Evolutionary conservation across 2,329 filamentous ascomycete genomes (phyloP), one percentile per base, ranked within the genome.

Genomic region (Nectriaceae sp.): DNA sequence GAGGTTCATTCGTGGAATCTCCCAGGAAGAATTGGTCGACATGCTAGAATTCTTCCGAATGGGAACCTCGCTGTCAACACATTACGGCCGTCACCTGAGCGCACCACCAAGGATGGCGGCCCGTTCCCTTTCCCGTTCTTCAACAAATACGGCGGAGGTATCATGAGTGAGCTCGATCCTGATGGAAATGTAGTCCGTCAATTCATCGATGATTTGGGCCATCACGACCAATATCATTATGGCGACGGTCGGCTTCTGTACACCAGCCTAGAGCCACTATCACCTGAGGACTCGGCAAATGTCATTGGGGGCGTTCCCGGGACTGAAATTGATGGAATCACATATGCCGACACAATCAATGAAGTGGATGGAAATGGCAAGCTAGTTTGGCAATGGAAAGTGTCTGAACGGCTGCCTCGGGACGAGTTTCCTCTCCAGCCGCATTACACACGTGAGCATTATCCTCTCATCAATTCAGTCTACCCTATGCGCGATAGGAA

Each of bases 31-130:
- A 56, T 64, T 1, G 63, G 63, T 1, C 52, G 63, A 0, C 63
- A 66, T 40, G 63, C 63, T 3, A 45, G 50, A 6, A 56, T 66
- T 31, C 54, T 66, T 0, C 54, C 56, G 3, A 66, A 61, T 1
- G 63, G 63, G 0, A 66, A 66, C 11, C 60, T 66, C 1, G 63
- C 63, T 1, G 63, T 63, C 41, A 66, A 66, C 21, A 66, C 63
- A 2, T 55, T 65, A 2, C 57, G 56, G 1, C 41, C 47, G 3
- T 26, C 51, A 0, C 8, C 48, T 16, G 33, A 59, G 1, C 21
- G 49, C 2, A 55, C 49, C 0, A 62, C 57, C 6, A 52, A 49
- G 4, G 49, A 61, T 21, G 60, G 58, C 0, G 55, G 52, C 0
- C 53, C 59, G 1, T 64, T 49, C 11, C 62, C 63, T 0, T 66